phyloP scores from a whole-genome alignment of 1,284 basidiomycete species.

The Malassezia restricta region DNA sequence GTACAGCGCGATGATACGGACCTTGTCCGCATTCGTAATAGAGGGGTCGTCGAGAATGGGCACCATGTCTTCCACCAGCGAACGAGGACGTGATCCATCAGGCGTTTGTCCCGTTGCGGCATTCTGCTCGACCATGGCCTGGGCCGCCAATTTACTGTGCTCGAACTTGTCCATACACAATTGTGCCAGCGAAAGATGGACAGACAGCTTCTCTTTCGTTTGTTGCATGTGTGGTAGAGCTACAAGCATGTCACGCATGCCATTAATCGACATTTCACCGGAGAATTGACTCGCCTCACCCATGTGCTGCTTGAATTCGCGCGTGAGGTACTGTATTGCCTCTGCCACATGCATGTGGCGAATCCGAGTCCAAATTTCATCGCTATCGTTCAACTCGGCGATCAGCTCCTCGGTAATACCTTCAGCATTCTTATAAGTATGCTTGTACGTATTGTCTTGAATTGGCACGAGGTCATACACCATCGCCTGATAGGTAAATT shows the following conservation, averaged over 20 bases:
- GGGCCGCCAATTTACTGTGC: conserved; percentile 67
- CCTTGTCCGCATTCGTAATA: conserved; percentile 62
- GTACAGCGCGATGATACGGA: conserved; percentile 90
- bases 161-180: conserved; percentile 92
- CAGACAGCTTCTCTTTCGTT: conserved; percentile 86
- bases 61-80: conserved; percentile 93
- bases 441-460: conserved; percentile 70
- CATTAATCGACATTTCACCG: conserved; percentile 69
- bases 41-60: conserved; percentile 76
- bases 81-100: conserved; percentile 36
- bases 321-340: conserved; percentile 88
- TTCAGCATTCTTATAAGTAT: conserved; percentile 46
- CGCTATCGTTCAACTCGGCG: conserved; percentile 68
- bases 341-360: conserved; percentile 98
- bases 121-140: conserved; percentile 80
- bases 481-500: conserved; percentile 99
- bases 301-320: conserved; percentile 83
- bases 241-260: conserved; percentile 99
- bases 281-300: conserved; percentile 78
- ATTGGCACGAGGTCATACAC: conserved; percentile 83
- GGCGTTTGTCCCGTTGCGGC: conserved; percentile 40
- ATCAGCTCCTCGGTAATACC: conserved; percentile 77
- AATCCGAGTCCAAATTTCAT: conserved; percentile 79
- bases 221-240: conserved; percentile 88
- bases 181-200: conserved; percentile 94